These are phyloP conservation scores for Lipomyces sp. DNA, from an alignment of 805 yeast genomes.

Conservation along the genomic window DNA sequence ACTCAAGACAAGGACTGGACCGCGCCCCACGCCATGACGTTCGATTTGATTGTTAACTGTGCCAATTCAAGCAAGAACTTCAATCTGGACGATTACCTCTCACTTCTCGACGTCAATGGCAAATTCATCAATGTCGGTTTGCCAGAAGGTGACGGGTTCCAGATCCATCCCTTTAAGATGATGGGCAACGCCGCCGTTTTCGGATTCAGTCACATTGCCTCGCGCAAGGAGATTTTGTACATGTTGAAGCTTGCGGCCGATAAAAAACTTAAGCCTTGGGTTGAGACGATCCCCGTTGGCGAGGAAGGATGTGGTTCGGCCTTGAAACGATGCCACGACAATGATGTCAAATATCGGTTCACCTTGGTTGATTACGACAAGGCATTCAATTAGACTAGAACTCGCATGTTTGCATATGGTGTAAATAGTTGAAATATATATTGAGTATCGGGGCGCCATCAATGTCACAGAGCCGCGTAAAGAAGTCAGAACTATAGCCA, in stretches of 20 bases:
- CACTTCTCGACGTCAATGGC: constrained; percentile 60
- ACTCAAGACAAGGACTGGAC: constrained; percentile 52
- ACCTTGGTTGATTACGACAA: constrained; percentile 53
- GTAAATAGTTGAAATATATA: neutral
- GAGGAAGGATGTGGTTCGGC: constrained; percentile 46
- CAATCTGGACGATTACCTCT: constrained; percentile 55
- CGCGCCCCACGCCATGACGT: constrained; percentile 42
- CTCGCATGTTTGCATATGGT: neutral
- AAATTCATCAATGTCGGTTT: constrained; percentile 68
- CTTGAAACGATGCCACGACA: constrained; percentile 46
- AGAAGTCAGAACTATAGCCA: too few species aligned
- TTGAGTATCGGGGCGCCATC: too few species aligned
- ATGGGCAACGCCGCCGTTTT: constrained; percentile 49
- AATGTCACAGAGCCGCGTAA: too few species aligned
- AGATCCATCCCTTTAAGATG: constrained; percentile 29
- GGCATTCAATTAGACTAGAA: constrained; percentile 43
- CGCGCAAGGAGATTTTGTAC: constrained; percentile 65
- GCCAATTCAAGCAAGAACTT: constrained; percentile 58
- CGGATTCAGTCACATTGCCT: constrained; percentile 67
- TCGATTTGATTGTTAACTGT: constrained; percentile 59
- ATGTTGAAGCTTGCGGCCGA: constrained; percentile 68
- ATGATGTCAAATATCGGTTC: constrained; percentile 51
- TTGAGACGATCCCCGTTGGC: constrained; percentile 47
- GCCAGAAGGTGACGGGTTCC: constrained; percentile 48
- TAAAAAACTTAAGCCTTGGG: constrained; percentile 44